phyloP scores from a whole-genome alignment of 192 early-diverging fungal species.

The Dissophora ornata region DNA sequence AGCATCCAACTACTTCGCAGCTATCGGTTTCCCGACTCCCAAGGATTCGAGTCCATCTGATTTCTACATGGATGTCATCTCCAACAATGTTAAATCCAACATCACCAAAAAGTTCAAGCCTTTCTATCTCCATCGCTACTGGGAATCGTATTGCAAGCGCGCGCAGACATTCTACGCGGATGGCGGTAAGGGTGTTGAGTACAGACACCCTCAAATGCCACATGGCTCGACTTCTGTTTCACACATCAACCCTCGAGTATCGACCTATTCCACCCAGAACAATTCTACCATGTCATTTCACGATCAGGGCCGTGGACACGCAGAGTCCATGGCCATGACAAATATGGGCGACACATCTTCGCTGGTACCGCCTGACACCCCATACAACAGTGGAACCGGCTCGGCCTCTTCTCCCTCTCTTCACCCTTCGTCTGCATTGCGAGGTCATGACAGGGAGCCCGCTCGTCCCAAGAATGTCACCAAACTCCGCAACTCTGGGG shows the following conservation, averaged over 20 bases:
- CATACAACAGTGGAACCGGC: neutral
- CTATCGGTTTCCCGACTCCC: conserved; percentile 59
- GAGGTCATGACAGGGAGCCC: conserved; percentile 2
- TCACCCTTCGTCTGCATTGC: conserved; percentile 27
- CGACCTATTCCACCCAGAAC: conserved; percentile 23
- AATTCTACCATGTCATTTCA: conserved; percentile 25
- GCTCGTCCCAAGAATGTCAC: conserved; percentile 26
- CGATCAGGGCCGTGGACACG: conserved; percentile 4
- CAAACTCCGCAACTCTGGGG: conserved; percentile 5
- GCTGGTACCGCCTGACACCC: neutral
- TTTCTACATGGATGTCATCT: conserved; percentile 76
- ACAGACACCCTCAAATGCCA: conserved; percentile 39
- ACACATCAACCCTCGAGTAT: conserved; percentile 16
- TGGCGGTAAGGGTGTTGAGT: conserved; percentile 9
- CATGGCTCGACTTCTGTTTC: conserved; percentile 33
- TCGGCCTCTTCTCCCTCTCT: conserved; percentile 5
- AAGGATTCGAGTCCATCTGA: conserved; percentile 60
- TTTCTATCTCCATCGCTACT: conserved; percentile 59
- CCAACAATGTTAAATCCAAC: conserved; percentile 61
- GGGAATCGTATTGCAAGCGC: conserved; percentile 57
- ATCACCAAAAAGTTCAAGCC: conserved; percentile 53
- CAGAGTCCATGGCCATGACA: conserved; percentile 38
- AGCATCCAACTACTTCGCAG: conserved; percentile 61
- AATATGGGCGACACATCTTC: conserved; percentile 7
- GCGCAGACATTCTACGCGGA: conserved; percentile 30